Conservation (phyloP, 768 basidiomycete genomes). For the Lentinula aciculospora region DNA sequence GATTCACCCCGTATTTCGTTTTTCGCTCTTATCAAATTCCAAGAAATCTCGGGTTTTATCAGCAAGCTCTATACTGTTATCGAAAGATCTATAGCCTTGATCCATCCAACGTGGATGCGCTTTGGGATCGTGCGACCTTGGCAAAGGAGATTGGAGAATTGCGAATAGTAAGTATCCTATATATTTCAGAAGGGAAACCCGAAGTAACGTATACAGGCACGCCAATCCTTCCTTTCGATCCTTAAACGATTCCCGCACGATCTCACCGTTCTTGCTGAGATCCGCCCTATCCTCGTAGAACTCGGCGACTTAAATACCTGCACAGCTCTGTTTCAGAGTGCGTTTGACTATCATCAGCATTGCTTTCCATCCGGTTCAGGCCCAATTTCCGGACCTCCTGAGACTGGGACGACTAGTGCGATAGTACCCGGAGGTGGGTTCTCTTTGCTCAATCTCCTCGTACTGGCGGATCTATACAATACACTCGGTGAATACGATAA, state of each 20-base stretch:
- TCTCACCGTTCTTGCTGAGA: constrained; percentile 69
- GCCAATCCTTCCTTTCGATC: constrained; percentile 61
- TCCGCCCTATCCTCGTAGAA: constrained; percentile 73
- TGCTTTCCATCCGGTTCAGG: constrained; percentile 38
- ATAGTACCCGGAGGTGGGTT: constrained; percentile 46
- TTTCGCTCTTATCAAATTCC: not conserved
- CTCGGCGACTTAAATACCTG: constrained; percentile 63
- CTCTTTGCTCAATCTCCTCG: constrained; percentile 65
- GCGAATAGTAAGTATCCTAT: constrained; percentile 44
- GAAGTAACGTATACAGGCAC: constrained; percentile 32
- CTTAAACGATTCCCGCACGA: constrained; percentile 77
- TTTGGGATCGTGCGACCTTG: constrained; percentile 86
- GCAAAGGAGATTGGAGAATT: constrained; percentile 72
- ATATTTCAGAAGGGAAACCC: not conserved
- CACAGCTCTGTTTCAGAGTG: constrained; percentile 60
- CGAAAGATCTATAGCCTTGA: constrained; percentile 76
- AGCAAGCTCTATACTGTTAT: constrained; percentile 91
- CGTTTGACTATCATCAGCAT: constrained; percentile 63
- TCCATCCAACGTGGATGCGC: constrained; percentile 74
- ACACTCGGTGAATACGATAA: constrained; percentile 60
- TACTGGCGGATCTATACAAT: constrained; percentile 82
- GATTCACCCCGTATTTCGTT: not conserved
- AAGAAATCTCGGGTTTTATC: constrained; percentile 62
- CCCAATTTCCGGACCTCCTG: constrained; percentile 16
- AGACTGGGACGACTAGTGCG: constrained; percentile 12